Base-by-base conservation (phyloP, 2,329 filamentous ascomycete genomes). In the Ceratocystiopsis sp. region DNA sequence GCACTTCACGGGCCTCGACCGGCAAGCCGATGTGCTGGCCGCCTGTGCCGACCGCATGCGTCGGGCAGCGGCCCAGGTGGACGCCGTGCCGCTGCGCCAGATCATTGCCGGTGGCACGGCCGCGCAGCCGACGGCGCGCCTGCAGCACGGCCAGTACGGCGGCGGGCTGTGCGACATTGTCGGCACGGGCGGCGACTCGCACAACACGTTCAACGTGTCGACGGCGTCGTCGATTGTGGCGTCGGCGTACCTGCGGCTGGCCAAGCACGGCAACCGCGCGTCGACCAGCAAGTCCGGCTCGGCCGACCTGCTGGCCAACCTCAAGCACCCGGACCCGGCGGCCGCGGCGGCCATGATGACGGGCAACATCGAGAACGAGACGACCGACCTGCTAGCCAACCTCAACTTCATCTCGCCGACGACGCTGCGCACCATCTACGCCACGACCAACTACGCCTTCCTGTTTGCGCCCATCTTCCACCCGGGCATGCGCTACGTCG, bases 151-250 rank as follows among this genome's bases (percentile, higher is more conserved):
- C 9, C 63, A 61, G 10, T 98, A 98, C 59, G 57, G 66, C 12
- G 91, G 91, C 49, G 89, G 89, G 5, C 64, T 98, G 67, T 78
- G 87, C 59, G 91, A 98, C 60, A 96, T 98, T 58, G 91, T 98
- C 46, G 91, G 91, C 52, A 98, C 91, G 9, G 91, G 91, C 51
- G 91, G 91, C 56, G 91, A 98, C 65, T 80, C 82, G 17, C 87
- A 96, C 69, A 85, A 93, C 61, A 98, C 91, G 33, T 98, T 94
- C 75, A 98, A 98, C 61, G 89, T 98, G 58, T 91, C 82, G 53
- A 98, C 91, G 5, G 94, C 91, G 8, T 77, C 91, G 3, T 94
- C 86, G 16, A 95, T 98, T 56, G 50, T 98, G 40, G 85, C 84
- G 39, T 93, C 86, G 7, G 78, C 86, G 5, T 67, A 93, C 25